Conservation (phyloP, 352 stramenopile genomes). For the Globisporangium nagaii region DNA sequence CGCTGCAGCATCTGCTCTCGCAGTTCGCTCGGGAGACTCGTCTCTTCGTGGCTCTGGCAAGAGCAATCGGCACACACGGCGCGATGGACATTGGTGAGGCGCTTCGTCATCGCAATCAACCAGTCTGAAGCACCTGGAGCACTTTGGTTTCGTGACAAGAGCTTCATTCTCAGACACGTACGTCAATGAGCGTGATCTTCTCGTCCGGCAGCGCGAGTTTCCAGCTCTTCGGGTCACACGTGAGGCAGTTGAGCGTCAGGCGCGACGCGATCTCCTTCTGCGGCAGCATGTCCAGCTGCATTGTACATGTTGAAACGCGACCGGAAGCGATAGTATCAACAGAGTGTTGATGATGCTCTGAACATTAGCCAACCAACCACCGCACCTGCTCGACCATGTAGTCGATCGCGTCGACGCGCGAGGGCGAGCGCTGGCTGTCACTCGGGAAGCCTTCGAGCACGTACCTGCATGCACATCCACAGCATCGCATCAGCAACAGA, state of each 20-base stretch:
- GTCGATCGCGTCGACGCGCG: constrained; percentile 35
- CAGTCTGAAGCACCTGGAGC: not conserved
- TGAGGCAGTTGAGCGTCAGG: constrained; percentile 51
- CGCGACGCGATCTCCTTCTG: constrained; percentile 63
- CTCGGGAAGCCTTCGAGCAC: constrained; percentile 50
- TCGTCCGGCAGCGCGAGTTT: constrained; percentile 34
- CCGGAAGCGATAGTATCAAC: no score
- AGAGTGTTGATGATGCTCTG: no score
- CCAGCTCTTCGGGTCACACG: constrained; percentile 46
- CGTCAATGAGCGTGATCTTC: constrained; percentile 60
- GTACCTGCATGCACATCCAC: constrained; percentile 28
- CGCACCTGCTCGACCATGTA: constrained; percentile 67
- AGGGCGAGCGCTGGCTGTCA: constrained; percentile 15
- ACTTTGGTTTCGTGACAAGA: not conserved
- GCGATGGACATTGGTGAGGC: no score
- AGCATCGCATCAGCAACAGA: not conserved
- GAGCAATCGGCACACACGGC: not conserved
- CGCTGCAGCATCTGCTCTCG: constrained; percentile 37
- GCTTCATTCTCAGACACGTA: constrained; percentile 7
- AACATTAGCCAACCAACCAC: not conserved
- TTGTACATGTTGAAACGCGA: no score
- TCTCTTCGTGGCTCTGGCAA: constrained; percentile 49
- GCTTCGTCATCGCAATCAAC: no score
- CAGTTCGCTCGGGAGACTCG: constrained; percentile 29
- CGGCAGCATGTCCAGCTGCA: constrained; percentile 47